Conservation (phyloP, 768 basidiomycete genomes). For the Mycena kentingensis region DNA sequence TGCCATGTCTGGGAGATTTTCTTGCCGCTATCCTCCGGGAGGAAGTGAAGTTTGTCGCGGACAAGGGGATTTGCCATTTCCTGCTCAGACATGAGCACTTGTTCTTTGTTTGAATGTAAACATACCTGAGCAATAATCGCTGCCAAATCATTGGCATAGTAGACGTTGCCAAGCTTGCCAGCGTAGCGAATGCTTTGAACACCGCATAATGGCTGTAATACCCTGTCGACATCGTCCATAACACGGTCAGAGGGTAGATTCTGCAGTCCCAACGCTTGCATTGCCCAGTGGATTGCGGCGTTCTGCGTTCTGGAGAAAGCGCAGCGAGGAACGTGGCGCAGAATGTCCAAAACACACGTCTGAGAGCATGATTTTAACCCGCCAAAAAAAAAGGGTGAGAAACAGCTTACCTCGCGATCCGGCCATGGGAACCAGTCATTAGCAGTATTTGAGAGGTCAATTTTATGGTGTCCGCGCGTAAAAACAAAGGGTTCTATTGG, state of each 20-base stretch:
- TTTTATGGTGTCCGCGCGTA: not conserved
- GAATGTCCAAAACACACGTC: slow-evolving; percentile 19
- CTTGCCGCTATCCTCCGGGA: slow-evolving; percentile 36
- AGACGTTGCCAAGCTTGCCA: slow-evolving; percentile 24
- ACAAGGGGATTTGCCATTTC: slow-evolving; percentile 32
- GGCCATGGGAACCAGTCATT: slow-evolving; percentile 8
- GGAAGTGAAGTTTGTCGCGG: slow-evolving; percentile 30
- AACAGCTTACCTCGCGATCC: slow-evolving; percentile 8
- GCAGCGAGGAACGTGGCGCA: slow-evolving; percentile 15
- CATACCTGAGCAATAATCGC: slow-evolving; percentile 22
- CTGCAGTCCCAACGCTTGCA: slow-evolving; percentile 13
- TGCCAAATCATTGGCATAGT: slow-evolving; percentile 25
- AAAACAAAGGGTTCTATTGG: not conserved
- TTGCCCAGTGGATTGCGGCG: slow-evolving; percentile 15
- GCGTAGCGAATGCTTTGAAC: slow-evolving; percentile 23
- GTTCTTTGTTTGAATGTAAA: not conserved
- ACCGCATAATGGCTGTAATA: slow-evolving; percentile 23
- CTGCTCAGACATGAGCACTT: slow-evolving; percentile 4
- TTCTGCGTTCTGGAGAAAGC: slow-evolving; percentile 18
- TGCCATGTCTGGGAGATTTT: slow-evolving; percentile 28
- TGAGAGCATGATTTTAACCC: not conserved
- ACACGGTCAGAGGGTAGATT: slow-evolving; percentile 9
- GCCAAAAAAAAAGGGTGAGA: not conserved
- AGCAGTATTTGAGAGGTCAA: not conserved
- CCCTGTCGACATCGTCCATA: slow-evolving; percentile 19